phyloP scores from a whole-genome alignment of 169 alveolate genomes.

The Cryptosporidium viatorum region DNA sequence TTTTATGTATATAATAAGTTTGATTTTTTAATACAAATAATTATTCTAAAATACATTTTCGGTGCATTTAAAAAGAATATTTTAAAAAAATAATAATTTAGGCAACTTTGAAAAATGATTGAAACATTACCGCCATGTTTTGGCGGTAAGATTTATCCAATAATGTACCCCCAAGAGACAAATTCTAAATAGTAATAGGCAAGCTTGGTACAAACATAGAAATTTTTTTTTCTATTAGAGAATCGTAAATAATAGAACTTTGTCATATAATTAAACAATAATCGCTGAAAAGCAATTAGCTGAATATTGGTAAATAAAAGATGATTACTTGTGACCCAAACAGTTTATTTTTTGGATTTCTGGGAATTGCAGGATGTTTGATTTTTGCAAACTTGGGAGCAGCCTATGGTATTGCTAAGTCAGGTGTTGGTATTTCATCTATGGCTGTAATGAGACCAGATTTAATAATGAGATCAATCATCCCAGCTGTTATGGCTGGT shows the following conservation, averaged over 20 bases:
- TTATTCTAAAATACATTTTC: too few relatives aligned
- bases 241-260: neutral
- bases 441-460: constrained; percentile 99
- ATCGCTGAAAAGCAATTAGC: neutral
- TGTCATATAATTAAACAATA: constrained; percentile 6
- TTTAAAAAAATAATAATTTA: too few relatives aligned
- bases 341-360: constrained; percentile 96
- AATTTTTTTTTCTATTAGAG: neutral
- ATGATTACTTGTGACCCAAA: constrained; percentile 89
- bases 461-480: constrained; percentile 97
- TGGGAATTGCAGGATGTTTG: constrained; percentile 93
- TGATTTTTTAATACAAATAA: too few relatives aligned
- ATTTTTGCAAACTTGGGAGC: constrained; percentile 96
- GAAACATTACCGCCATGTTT: neutral
- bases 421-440: constrained; percentile 99
- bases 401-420: constrained; percentile 97
- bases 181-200: constrained; percentile 7
- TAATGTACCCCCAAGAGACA: constrained; percentile 75
- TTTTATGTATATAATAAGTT: too few relatives aligned
- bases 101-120: neutral
- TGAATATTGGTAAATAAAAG: constrained; percentile 6
- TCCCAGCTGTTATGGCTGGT: constrained; percentile 99
- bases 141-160: constrained; percentile 67
- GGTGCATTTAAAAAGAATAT: too few relatives aligned
- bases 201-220: neutral